Percentiles rank a stretch among this genome's conserved stretches.
Evolutionary conservation across 257 asterid species (phyloP).

Genomic region (Rehmannia glutinosa): DNA sequence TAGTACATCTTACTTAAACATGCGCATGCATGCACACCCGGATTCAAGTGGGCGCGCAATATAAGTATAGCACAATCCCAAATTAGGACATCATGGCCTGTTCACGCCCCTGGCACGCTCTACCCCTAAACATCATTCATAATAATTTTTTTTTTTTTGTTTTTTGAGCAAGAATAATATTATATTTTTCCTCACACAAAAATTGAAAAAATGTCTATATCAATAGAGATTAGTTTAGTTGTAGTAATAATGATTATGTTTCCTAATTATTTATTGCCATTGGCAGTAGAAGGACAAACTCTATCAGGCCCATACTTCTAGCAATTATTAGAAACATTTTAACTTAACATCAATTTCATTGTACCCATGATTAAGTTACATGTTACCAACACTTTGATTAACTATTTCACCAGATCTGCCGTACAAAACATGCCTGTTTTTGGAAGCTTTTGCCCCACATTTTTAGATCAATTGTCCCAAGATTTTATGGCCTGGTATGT

Average conservation of each 20-base stretch:
- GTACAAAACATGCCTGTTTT: conserved; percentile 25
- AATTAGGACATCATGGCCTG: conserved; percentile 24
- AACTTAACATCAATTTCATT: conserved; percentile 4
- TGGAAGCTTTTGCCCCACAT: conserved; percentile 25
- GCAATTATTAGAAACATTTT: conserved; percentile 22
- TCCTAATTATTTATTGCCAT: background rate
- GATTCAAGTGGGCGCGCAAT: too few species aligned
- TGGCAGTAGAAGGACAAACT: conserved; percentile 7
- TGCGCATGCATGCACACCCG: too few species aligned
- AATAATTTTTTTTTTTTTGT: too few species aligned
- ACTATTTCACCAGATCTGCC: conserved; percentile 17
- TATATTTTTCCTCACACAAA: background rate
- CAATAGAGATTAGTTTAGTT: background rate
- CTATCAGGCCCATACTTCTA: conserved; percentile 5
- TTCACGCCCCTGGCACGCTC: conserved; percentile 34
- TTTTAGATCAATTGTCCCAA: background rate
- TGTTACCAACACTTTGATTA: conserved; percentile 23
- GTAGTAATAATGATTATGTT: conserved; percentile 30
- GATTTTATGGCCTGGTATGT: too few species aligned
- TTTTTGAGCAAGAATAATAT: too few species aligned
- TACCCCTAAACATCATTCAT: conserved; percentile 4
- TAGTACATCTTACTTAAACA: too few species aligned
- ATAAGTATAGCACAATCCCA: conserved; percentile 12
- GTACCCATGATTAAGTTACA: conserved; percentile 22
- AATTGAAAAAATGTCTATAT: background rate